Base-by-base conservation (phyloP, 495 filamentous ascomycete species). In the Staphylotrichum longicolle region DNA sequence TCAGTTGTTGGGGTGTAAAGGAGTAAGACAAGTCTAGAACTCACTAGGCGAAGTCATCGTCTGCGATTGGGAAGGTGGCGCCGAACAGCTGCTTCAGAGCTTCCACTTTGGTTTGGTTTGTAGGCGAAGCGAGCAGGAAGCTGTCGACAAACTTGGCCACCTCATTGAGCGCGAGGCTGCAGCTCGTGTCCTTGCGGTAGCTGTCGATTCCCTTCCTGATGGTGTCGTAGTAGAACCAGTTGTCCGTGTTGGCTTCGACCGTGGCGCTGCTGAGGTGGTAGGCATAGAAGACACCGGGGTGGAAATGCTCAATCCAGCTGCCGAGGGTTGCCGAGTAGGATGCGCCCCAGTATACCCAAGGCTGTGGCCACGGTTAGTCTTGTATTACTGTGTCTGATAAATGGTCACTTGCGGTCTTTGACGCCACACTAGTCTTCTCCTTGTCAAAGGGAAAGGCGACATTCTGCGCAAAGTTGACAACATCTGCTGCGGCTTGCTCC, bases 271-370 rank as follows among this genome's bases (percentile, higher is more conserved):
- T 85, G 20, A 85, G 80, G 63, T 86, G 82, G 63, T 85, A 88
- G 2, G 85, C 85, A 80, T 84, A 85, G 72, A 88, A 87, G 1
- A 82, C 86, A 12, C 83, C 86, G 0, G 85, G 85, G n/a, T 81
- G 74, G 32, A 78, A 77, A 11, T 74, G 75, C 53, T 82, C 82
- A 12, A 80, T 83, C 86, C 86, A 89, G 8, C 81, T 84, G 9
- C 85, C 66, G 40, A 88, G 73, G 9, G 85, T 85, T 51, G 84
- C 86, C 54, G 82, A 80, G 68, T 89, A 89, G 8, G 82, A 85
- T 44, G 84, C 82, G 34, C 86, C 86, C 10, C 75, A 78, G 57
- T 82, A 78, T 6, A 88, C 72, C 86, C 86, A 89, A 1, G 86
- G 86, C 69, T 79, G 20, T 14, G 12, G 14, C 7, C 35, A 27